These are phyloP conservation scores for Acanthamoeba divionensis DNA, from an alignment of 208 protist species.

Conservation along the genomic window DNA sequence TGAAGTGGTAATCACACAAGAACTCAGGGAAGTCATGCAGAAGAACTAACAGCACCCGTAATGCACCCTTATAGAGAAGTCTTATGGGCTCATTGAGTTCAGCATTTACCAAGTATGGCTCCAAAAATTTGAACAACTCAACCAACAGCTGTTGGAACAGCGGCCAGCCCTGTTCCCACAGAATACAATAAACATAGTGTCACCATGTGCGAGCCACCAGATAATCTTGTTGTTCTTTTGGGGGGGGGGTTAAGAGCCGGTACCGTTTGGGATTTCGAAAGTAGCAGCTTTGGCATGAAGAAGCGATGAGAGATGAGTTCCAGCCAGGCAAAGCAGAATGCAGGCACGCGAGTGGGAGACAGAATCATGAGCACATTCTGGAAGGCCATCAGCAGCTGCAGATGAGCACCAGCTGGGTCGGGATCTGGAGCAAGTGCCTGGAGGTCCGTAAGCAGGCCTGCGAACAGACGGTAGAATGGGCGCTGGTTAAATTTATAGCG, in stretches of 20 bases:
- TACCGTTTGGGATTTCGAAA: conserved; percentile 62
- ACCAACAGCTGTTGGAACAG: conserved; percentile 82
- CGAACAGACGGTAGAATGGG: conserved; percentile 94
- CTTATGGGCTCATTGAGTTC: conserved; percentile 80
- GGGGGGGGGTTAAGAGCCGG: neutral
- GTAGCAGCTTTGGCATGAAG: conserved; percentile 95
- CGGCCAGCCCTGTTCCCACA: conserved; percentile 72
- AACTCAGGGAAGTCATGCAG: conserved; percentile 99
- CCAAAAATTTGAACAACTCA: conserved; percentile 82
- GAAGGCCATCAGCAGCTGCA: conserved; percentile 83
- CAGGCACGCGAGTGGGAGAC: conserved; percentile 89
- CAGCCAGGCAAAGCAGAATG: conserved; percentile 98
- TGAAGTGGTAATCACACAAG: conserved; percentile 96
- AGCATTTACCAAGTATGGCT: conserved; percentile 76
- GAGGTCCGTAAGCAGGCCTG: conserved; percentile 88
- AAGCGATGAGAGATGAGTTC: conserved; percentile 95
- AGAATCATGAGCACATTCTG: conserved; percentile 87
- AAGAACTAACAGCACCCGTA: conserved; percentile 92
- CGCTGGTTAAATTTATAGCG: conserved; percentile 94
- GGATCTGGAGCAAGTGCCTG: conserved; percentile 63
- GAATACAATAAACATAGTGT: neutral
- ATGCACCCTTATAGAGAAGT: conserved; percentile 85
- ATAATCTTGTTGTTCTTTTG: neutral
- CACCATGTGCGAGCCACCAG: neutral
- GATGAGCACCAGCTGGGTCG: conserved; percentile 65